Evolutionary conservation across 2,329 filamentous ascomycete genomes (phyloP).

Genomic region (Penicillium sumatraense): DNA sequence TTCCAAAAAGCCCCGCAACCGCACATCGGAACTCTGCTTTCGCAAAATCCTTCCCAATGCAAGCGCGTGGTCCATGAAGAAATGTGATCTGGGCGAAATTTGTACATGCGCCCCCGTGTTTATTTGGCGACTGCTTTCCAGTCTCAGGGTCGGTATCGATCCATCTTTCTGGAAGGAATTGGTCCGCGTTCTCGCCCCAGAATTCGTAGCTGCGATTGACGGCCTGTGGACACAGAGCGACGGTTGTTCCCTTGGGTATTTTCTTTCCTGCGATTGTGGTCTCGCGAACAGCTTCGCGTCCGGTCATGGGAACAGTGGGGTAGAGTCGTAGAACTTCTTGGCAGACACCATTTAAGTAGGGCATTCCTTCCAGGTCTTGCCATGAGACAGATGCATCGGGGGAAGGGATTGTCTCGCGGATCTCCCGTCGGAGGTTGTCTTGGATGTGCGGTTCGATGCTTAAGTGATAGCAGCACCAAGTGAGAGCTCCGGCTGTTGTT

Average conservation of each 20-base stretch:
- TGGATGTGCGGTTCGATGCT: conserved; percentile 32
- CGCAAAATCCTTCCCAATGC: conserved; percentile 23
- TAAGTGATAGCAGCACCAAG: conserved; percentile 34
- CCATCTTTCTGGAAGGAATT: conserved; percentile 79
- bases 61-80: conserved; percentile 20
- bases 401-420: conserved; percentile 27
- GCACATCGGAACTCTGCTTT: conserved; percentile 17
- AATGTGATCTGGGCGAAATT: conserved; percentile 23
- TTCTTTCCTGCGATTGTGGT: conserved; percentile 66
- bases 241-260: conserved; percentile 69
- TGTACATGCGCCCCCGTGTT: conserved; percentile 19
- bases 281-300: conserved; percentile 67
- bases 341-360: conserved; percentile 76
- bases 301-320: conserved; percentile 69
- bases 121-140: conserved; percentile 8
- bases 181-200: conserved; percentile 73
- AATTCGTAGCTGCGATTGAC: conserved; percentile 68
- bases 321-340: conserved; percentile 73
- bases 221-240: conserved; percentile 68
- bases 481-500: conserved; percentile 34
- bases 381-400: conserved; percentile 6
- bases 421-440: conserved; percentile 29
- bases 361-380: conserved; percentile 61
- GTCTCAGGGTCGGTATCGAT: conserved; percentile 61
- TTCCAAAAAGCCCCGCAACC: conserved; percentile 16